Conservation (phyloP, 116 monocot genomes). For the Phalaenopsis hybrid region DNA sequence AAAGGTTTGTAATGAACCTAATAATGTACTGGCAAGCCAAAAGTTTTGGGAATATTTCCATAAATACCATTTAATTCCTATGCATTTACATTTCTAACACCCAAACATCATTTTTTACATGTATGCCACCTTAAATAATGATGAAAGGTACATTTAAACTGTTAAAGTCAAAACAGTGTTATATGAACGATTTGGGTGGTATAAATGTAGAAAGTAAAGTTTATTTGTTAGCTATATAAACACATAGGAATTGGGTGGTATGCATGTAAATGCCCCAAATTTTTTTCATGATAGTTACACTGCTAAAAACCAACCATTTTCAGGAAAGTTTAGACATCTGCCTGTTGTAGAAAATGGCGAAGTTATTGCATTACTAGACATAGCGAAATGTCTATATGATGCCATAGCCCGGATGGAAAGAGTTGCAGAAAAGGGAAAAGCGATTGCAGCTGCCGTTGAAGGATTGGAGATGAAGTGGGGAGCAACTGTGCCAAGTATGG, state of each 20-base stretch:
- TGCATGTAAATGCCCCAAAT: too few species aligned
- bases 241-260: too few species aligned
- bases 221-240: too few species aligned
- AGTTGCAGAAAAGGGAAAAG: conserved; percentile 93
- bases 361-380: conserved; percentile 95
- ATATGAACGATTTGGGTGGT: too few species aligned
- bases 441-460: conserved; percentile 95
- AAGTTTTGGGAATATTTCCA: too few species aligned
- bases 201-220: too few species aligned
- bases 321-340: conserved; percentile 96
- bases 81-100: too few species aligned
- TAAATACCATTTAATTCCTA: too few species aligned
- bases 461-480: conserved; percentile 94
- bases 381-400: conserved; percentile 98
- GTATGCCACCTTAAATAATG: too few species aligned
- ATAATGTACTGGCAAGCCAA: neutral
- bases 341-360: conserved; percentile 98
- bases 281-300: neutral
- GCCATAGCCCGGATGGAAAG: conserved; percentile 98
- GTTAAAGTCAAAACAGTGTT: too few species aligned
- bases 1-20: conserved; percentile 51
- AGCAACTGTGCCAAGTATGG: conserved; percentile 65
- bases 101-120: too few species aligned
- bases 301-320: conserved; percentile 2
- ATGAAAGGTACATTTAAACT: too few species aligned